Conservation (phyloP, 306 rosid genomes). For the Hippophae gyantsensis region DNA sequence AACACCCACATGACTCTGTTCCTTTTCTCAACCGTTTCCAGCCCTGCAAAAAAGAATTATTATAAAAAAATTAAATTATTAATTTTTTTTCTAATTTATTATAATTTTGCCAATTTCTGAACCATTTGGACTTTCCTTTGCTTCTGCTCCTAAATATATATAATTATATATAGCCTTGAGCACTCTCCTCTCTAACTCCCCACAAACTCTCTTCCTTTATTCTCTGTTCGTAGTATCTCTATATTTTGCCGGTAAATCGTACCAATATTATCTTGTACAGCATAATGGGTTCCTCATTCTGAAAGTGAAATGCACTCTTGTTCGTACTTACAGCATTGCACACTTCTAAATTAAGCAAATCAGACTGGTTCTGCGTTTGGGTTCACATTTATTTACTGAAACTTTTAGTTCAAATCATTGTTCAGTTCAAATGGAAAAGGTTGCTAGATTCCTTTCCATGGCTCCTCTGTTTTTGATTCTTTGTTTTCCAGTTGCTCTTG, state of each 20-base stretch:
- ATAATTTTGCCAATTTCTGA: conserved; percentile 21
- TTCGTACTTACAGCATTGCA: no score
- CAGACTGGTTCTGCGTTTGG: no score
- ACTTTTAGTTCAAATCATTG: background rate
- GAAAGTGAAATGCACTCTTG: background rate
- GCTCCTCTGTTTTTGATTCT: conserved; percentile 34
- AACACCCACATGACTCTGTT: conserved; percentile 64
- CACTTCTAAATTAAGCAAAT: no score
- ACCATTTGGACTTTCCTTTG: conserved; percentile 30
- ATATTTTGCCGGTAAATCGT: conserved; percentile 24
- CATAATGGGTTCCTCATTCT: background rate
- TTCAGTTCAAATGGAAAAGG: conserved; percentile 34
- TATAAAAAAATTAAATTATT: background rate
- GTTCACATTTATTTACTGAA: no score
- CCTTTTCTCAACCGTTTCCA: conserved; percentile 34
- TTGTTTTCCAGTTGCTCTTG: conserved; percentile 30
- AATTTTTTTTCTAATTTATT: background rate
- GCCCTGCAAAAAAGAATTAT: conserved; percentile 26
- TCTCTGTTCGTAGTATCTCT: conserved; percentile 16
- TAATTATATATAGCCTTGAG: conserved; percentile 50
- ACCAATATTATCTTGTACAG: conserved; percentile 26
- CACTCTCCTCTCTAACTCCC: conserved; percentile 40
- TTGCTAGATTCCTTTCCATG: conserved; percentile 26
- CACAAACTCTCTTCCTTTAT: conserved; percentile 7
- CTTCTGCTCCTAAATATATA: conserved; percentile 29